Percentiles rank a stretch among this genome's conserved stretches.
phyloP scores from a whole-genome alignment of 768 basidiomycete species.

The Bullera alba region DNA sequence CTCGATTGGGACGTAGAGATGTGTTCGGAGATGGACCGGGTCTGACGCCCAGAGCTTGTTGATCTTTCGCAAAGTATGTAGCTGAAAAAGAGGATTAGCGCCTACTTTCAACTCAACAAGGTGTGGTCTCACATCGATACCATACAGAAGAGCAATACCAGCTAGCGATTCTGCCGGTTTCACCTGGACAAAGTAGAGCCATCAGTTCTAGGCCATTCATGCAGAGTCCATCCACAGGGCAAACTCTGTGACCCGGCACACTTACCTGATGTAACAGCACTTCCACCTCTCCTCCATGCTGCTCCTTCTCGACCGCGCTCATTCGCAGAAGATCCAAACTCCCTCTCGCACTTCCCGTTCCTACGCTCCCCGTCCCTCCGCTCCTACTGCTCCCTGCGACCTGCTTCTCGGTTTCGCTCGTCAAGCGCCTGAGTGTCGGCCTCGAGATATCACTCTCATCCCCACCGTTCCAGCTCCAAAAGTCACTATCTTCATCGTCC shows the following conservation, averaged over 20 bases:
- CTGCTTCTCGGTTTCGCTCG: constrained; percentile 37
- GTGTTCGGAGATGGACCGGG: constrained; percentile 75
- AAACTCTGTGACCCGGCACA: too few relatives aligned
- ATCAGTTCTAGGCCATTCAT: not conserved
- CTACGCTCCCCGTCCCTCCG: constrained; percentile 21
- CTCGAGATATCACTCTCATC: constrained; percentile 13
- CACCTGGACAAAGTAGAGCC: constrained; percentile 52
- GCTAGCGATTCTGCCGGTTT: constrained; percentile 69
- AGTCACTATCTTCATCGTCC: not conserved
- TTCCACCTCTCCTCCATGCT: constrained; percentile 34
- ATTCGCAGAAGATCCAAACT: constrained; percentile 34
- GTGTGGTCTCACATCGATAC: constrained; percentile 66
- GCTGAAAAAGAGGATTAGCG: constrained; percentile 25
- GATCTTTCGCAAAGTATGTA: constrained; percentile 68
- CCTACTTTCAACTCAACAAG: not conserved
- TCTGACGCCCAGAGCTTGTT: constrained; percentile 95
- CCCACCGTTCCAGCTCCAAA: not conserved
- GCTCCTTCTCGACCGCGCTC: constrained; percentile 12
- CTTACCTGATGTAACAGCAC: constrained; percentile 47
- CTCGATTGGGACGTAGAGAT: constrained; percentile 68
- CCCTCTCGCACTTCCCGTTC: constrained; percentile 23
- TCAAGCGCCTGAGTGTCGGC: constrained; percentile 32
- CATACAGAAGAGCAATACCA: constrained; percentile 82
- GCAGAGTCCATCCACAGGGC: too few relatives aligned
- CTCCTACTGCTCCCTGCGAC: constrained; percentile 33